Evolutionary conservation across 176 grass and related monocot species (phyloP).

Genomic region (Bonia amplexicaulis): DNA sequence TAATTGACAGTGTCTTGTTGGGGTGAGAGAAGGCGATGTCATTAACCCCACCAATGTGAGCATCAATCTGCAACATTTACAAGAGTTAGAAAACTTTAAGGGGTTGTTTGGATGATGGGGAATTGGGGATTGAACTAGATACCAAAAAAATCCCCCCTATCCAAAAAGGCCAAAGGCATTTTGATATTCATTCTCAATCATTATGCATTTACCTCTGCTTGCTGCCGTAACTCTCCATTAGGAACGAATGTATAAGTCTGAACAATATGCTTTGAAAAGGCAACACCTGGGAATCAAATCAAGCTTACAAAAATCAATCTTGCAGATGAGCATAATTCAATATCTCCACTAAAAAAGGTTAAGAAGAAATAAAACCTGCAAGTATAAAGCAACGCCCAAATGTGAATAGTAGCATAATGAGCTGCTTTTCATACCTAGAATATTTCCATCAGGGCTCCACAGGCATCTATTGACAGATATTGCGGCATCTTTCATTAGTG

Average conservation of each 20-base stretch:
- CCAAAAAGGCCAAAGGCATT: neutral
- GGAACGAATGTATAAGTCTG: constrained; percentile 79
- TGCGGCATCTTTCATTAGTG: constrained; percentile 98
- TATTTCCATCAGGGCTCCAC: constrained; percentile 94
- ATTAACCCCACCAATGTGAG: constrained; percentile 95
- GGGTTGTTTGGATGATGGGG: neutral
- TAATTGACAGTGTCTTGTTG: constrained; percentile 92
- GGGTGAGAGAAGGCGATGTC: constrained; percentile 99
- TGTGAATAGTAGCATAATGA: constrained; percentile 10
- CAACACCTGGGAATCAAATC: constrained; percentile 67
- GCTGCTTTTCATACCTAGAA: constrained; percentile 54
- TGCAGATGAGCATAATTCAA: neutral
- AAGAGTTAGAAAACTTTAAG: constrained; percentile 27
- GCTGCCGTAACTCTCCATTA: constrained; percentile 84
- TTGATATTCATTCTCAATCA: neutral
- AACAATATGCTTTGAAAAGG: constrained; percentile 99
- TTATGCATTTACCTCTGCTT: constrained; percentile 75
- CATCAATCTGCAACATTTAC: constrained; percentile 72
- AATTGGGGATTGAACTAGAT: neutral
- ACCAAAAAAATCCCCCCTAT: neutral
- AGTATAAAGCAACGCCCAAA: neutral
- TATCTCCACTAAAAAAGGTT: neutral
- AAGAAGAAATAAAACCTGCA: neutral
- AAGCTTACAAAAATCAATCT: constrained; percentile 19
- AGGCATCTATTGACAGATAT: constrained; percentile 96